Base-by-base conservation (phyloP, 2,329 filamentous ascomycete genomes). In the Coniochaeta ligniaria region DNA sequence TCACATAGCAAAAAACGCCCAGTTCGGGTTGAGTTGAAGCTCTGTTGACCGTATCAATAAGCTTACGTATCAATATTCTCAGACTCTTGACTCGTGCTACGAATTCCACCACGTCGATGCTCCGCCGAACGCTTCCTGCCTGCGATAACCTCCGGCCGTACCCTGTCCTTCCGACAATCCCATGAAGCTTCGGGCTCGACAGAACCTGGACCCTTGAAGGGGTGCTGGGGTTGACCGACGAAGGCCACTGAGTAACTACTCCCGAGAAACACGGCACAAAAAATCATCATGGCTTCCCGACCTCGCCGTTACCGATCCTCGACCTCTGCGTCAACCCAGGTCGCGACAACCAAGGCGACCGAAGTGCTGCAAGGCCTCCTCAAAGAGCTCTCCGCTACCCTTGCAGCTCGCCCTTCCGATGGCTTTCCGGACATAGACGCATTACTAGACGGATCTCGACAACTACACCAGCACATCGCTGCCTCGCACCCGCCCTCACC, bases 401-500 rank as follows among this genome's bases (percentile, higher is more conserved):
- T 77, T 2, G 61, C 65, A 6, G 63, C 73, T 5, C 63, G 75
- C 6, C 60, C 69, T 43, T 67, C 70, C 14, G 68, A 73, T 61
- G 78, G 75, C 24, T 85, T 82, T 65, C 82, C 83, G 16, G 73
- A 81, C 11, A 75, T 78, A 22, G 67, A 73, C 4, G 73, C 75
- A 8, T 75, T 88, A 38, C 72, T 82, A 64, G 81, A 84, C 65
- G 78, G 80, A 59, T 78, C 90, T 60, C 83, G 85, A 65, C 81
- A 85, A 58, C 83, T 94, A 62, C 84, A 87, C 68, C 89, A 91
- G 62, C 77, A 84, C 63, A 73, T 86, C 31, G 76, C 81, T 47
- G 78, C 81, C 11, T 69, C 74, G 31, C 69, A 76, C 43, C 73
- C 79, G 17, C 77, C 80, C 2, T 76, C 76, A 62, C 73, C 79